Evolutionary conservation across 2,329 filamentous ascomycete species (phyloP).

Genomic region (Fusarium lateritium): DNA sequence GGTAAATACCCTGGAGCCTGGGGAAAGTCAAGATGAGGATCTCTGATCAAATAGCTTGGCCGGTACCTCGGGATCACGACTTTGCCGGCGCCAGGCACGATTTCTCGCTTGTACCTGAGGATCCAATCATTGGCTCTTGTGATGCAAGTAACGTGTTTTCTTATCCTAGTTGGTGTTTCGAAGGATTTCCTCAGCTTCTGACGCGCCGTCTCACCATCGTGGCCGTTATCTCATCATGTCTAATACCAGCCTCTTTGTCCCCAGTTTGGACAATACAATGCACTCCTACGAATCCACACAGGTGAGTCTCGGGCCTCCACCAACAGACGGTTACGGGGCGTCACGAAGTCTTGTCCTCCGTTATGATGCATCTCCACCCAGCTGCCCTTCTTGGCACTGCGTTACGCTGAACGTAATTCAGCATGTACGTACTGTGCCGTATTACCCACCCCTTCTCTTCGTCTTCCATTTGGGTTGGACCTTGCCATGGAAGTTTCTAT

Average conservation of each 20-base stretch:
- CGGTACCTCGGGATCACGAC: neutral
- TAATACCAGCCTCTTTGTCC: constrained; percentile 1
- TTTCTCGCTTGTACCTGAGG: neutral
- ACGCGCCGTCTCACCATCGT: constrained; percentile 24
- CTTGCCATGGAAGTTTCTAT: constrained; percentile 44
- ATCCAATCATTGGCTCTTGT: neutral
- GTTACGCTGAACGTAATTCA: constrained; percentile 9
- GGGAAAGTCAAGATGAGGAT: constrained; percentile 16
- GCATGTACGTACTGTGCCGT: constrained; percentile 1
- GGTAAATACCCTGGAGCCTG: constrained; percentile 13
- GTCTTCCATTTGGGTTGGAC: constrained; percentile 27
- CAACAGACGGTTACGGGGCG: constrained; percentile 22
- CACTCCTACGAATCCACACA: constrained; percentile 10
- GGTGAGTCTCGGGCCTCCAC: constrained; percentile 5
- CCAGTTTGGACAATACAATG: constrained; percentile 3
- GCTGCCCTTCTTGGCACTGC: constrained; percentile 35
- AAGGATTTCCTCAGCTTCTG: neutral
- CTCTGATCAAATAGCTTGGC: constrained; percentile 14
- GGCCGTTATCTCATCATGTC: constrained; percentile 26
- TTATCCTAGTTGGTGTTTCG: constrained; percentile 1
- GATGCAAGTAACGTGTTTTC: neutral
- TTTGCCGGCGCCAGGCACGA: neutral
- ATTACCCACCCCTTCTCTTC: constrained; percentile 38
- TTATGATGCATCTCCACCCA: constrained; percentile 36
- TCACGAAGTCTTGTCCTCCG: constrained; percentile 31